Conservation (phyloP, 768 basidiomycete species). For the Collybia sp. region DNA sequence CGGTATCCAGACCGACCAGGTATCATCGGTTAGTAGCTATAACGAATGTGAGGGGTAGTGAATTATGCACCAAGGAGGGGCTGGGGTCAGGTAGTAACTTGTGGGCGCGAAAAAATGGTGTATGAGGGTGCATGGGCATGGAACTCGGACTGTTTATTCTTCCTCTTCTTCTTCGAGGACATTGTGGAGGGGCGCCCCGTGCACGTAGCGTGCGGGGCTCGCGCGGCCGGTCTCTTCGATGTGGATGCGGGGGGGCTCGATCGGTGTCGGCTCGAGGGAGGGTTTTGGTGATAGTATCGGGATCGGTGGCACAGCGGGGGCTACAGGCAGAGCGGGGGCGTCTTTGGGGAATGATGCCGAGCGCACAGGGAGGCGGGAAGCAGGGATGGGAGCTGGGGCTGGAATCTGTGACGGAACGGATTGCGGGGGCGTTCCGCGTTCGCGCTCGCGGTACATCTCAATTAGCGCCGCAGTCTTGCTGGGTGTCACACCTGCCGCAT, state of each 20-base stretch:
- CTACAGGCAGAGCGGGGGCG: slow-evolving; percentile 17
- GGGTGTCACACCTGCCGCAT: slow-evolving; percentile 20
- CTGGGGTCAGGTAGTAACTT: too few relatives aligned
- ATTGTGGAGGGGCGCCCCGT: slow-evolving; percentile 84
- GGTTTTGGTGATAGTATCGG: slow-evolving; percentile 17
- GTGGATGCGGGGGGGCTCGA: slow-evolving; percentile 27
- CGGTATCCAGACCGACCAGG: too few relatives aligned
- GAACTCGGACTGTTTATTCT: slow-evolving; percentile 21
- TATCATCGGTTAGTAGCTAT: too few relatives aligned
- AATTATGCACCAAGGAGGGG: too few relatives aligned
- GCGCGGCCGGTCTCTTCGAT: slow-evolving; percentile 48
- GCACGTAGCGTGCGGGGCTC: slow-evolving; percentile 71
- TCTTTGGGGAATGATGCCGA: slow-evolving; percentile 18
- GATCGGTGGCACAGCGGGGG: slow-evolving; percentile 17
- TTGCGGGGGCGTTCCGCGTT: slow-evolving; percentile 38
- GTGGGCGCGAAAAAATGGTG: too few relatives aligned
- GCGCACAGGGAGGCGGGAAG: slow-evolving; percentile 38
- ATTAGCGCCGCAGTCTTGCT: slow-evolving; percentile 77
- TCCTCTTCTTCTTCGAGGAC: slow-evolving; percentile 83
- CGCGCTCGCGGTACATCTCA: slow-evolving; percentile 80
- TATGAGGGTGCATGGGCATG: neutral
- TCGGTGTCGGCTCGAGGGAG: slow-evolving; percentile 20
- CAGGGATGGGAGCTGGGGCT: slow-evolving; percentile 25
- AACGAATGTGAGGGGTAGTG: too few relatives aligned
- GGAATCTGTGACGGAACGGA: slow-evolving; percentile 17